Percentiles rank a stretch among this genome's conserved stretches.
phyloP scores from a whole-genome alignment of 2,329 filamentous ascomycete species.

The Ophiostoma ulmi region DNA sequence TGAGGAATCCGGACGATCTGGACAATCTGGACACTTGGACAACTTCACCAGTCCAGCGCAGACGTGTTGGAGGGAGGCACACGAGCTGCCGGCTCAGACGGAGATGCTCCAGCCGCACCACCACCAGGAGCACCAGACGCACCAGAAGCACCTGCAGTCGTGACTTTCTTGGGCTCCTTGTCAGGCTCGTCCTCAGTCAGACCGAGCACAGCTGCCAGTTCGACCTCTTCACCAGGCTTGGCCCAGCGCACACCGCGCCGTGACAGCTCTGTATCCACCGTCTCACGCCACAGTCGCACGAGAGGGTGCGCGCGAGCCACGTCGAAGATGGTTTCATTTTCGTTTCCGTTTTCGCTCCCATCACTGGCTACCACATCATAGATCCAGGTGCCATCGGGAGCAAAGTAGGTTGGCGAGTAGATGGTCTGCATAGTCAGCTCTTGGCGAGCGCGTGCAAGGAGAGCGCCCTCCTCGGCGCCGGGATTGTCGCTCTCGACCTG shows the following conservation, averaged over 20 bases:
- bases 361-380: constrained; percentile 51
- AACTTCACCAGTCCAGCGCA: constrained; percentile 22
- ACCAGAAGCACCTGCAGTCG: not conserved
- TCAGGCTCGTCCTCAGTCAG: constrained; percentile 20
- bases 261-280: constrained; percentile 40
- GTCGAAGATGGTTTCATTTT: constrained; percentile 50
- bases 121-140: not conserved
- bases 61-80: constrained; percentile 17
- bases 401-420: constrained; percentile 63
- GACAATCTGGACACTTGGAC: not conserved
- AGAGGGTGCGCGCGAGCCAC: constrained; percentile 65
- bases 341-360: constrained; percentile 35
- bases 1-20: not conserved
- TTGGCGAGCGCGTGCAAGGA: constrained; percentile 47
- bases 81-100: not conserved
- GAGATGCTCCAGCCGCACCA: not conserved
- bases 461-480: constrained; percentile 25
- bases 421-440: constrained; percentile 59
- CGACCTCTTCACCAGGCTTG: constrained; percentile 18
- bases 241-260: constrained; percentile 28
- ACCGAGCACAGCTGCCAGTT: constrained; percentile 23
- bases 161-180: not conserved
- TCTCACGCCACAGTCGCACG: constrained; percentile 54
- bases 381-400: constrained; percentile 65
- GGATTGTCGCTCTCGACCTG: constrained; percentile 16